Evolutionary conservation across 176 grass and related monocot genomes (phyloP).

Genomic region (Lolium perenne): DNA sequence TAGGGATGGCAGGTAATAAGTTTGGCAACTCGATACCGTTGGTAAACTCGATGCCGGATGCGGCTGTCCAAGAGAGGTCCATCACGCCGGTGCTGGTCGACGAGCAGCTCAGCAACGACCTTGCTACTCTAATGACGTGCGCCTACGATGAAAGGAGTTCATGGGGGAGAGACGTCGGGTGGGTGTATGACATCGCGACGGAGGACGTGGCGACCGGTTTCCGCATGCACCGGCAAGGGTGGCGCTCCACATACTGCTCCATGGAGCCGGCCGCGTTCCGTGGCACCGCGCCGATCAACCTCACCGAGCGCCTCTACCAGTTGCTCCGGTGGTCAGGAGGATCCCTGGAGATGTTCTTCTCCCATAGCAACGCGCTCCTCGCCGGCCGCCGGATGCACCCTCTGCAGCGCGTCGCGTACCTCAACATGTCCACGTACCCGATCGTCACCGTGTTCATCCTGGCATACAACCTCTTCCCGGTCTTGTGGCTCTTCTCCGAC

Average conservation of each 20-base stretch:
- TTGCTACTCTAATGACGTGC: slow-evolving; percentile 29
- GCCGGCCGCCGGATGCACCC: slow-evolving; percentile 24
- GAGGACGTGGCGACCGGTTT: slow-evolving; percentile 55
- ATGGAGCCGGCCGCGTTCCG: slow-evolving; percentile 44
- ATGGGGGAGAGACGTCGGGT: slow-evolving; percentile 47
- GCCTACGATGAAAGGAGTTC: slow-evolving; percentile 31
- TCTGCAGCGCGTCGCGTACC: slow-evolving; percentile 44
- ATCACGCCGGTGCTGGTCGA: neutral
- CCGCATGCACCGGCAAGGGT: slow-evolving; percentile 46
- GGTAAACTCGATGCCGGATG: neutral
- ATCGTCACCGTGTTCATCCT: slow-evolving; percentile 49
- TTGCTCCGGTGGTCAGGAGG: slow-evolving; percentile 40
- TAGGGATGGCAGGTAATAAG: neutral
- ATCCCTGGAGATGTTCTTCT: slow-evolving; percentile 57
- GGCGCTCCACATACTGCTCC: slow-evolving; percentile 39
- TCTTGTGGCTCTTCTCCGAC: slow-evolving; percentile 44
- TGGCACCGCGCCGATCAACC: slow-evolving; percentile 50
- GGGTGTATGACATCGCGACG: slow-evolving; percentile 53
- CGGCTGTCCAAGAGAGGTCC: slow-evolving; percentile 4
- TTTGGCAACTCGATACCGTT: slow-evolving; percentile 33
- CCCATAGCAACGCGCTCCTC: slow-evolving; percentile 41
- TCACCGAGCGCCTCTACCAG: slow-evolving; percentile 50
- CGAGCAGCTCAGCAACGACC: neutral
- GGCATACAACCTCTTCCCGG: slow-evolving; percentile 46
- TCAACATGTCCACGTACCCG: slow-evolving; percentile 49